Percentiles rank a stretch among this genome's conserved stretches.
These are phyloP conservation scores for Mycena alexandri DNA, from an alignment of 768 basidiomycete species.

Conservation along the genomic window DNA sequence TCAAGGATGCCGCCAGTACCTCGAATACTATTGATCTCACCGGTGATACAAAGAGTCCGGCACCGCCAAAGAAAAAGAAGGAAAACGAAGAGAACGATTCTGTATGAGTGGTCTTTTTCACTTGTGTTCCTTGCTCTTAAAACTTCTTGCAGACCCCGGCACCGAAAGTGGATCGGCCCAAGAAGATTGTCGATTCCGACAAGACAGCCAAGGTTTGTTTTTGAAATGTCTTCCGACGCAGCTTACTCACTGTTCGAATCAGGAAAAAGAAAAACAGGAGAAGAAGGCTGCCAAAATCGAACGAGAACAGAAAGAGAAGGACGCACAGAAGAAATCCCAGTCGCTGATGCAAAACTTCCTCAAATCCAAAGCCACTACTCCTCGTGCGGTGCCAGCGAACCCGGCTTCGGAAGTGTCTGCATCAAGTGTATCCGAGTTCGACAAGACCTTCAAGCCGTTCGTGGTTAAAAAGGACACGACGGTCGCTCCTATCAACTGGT, in stretches of 20 bases:
- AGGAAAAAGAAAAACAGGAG: constrained; percentile 80
- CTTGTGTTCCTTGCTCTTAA: background rate
- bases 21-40: constrained; percentile 43
- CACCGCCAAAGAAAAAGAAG: constrained; percentile 49
- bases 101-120: constrained; percentile 44
- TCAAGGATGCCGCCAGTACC: constrained; percentile 31
- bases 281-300: constrained; percentile 78
- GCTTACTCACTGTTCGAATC: constrained; percentile 1
- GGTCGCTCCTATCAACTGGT: constrained; percentile 82
- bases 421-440: constrained; percentile 69
- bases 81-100: constrained; percentile 55
- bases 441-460: constrained; percentile 84
- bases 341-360: constrained; percentile 87
- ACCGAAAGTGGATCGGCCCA: constrained; percentile 54
- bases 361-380: constrained; percentile 71
- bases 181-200: constrained; percentile 68
- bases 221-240: background rate
- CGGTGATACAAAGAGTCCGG: constrained; percentile 40
- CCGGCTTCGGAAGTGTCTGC: constrained; percentile 41
- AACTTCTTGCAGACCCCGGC: constrained; percentile 14
- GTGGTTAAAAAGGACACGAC: constrained; percentile 79
- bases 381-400: constrained; percentile 43
- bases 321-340: constrained; percentile 78
- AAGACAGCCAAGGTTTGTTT: constrained; percentile 66
- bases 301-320: constrained; percentile 78